A percentile compares a stretch with the other conserved stretches of the same genome.
These are phyloP conservation scores for Saksenaea oblongispora DNA, from an alignment of 371 early-diverging fungal genomes.

Conservation along the genomic window DNA sequence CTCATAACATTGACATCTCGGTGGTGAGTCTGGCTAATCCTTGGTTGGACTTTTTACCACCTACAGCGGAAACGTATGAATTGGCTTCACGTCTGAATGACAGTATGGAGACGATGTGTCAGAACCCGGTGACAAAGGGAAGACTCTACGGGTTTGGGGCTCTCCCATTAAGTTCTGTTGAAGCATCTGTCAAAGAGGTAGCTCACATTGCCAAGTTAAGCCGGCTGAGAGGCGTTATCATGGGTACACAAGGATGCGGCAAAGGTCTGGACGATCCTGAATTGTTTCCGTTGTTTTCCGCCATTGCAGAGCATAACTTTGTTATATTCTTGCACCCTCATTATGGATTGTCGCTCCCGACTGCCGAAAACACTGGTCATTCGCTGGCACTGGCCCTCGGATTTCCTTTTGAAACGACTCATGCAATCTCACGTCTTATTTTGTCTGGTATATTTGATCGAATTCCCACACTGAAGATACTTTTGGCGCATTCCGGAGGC, in stretches of 20 bases:
- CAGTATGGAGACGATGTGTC: constrained; percentile 27
- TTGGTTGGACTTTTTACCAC: constrained; percentile 25
- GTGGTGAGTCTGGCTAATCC: constrained; percentile 25
- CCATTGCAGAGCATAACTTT: constrained; percentile 22
- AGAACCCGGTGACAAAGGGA: constrained; percentile 10
- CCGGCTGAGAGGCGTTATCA: constrained; percentile 32
- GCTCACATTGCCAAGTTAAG: constrained; percentile 23
- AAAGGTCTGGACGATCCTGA: constrained; percentile 45
- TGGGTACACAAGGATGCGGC: constrained; percentile 36
- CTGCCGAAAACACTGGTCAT: constrained; percentile 26
- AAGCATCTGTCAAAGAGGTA: constrained; percentile 26
- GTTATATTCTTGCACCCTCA: constrained; percentile 45
- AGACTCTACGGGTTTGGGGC: constrained; percentile 37
- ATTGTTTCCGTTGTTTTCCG: constrained; percentile 32
- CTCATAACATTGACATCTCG: constrained; percentile 20
- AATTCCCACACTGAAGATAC: constrained; percentile 34
- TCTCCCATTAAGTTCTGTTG: constrained; percentile 26
- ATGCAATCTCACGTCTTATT: constrained; percentile 36
- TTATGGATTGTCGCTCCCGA: constrained; percentile 33
- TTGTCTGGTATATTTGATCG: constrained; percentile 39
- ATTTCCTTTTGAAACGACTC: constrained; percentile 45
- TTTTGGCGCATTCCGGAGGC: constrained; percentile 44
- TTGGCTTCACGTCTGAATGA: constrained; percentile 28
- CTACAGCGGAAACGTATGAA: constrained; percentile 13
- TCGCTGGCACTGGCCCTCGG: constrained; percentile 46